phyloP scores from a whole-genome alignment of 75 land plant species.

The Selaginella tamariscina region DNA sequence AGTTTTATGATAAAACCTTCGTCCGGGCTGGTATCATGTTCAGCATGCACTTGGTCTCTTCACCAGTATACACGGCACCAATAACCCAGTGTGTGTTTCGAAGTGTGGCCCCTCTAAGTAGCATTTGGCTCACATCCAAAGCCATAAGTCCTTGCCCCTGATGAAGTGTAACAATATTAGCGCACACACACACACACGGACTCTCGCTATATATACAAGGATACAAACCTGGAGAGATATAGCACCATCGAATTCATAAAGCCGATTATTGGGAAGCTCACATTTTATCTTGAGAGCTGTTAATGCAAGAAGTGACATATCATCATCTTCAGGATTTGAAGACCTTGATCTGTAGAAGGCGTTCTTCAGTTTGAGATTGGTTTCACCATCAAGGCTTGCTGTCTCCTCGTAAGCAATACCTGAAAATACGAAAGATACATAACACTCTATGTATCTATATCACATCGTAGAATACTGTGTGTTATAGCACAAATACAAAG shows the following conservation, averaged over 20 bases:
- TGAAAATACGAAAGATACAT: conserved; percentile 3
- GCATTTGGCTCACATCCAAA: conserved; percentile 22
- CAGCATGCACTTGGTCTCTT: conserved; percentile 27
- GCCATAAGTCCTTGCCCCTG: conserved; percentile 29
- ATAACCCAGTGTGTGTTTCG: conserved; percentile 33
- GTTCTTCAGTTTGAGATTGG: conserved; percentile 24
- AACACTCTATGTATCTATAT: not conserved
- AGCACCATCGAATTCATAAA: conserved; percentile 31
- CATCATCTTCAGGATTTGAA: conserved; percentile 21
- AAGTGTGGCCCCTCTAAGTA: conserved; percentile 26
- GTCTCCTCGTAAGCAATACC: conserved; percentile 34
- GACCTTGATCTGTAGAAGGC: conserved; percentile 21
- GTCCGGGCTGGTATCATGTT: conserved; percentile 21
- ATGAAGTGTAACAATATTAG: not conserved
- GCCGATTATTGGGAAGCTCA: conserved; percentile 30
- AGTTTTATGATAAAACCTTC: conserved; percentile 21
- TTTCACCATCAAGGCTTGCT: conserved; percentile 33
- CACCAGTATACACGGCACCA: conserved; percentile 30
- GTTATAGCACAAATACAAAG: not conserved
- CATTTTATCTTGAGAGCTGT: conserved; percentile 29
- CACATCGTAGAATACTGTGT: not conserved
- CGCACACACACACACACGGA: no score
- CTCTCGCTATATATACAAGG: no score
- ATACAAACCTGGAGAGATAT: conserved; percentile 30
- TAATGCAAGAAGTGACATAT: conserved; percentile 25